Conservation (phyloP, 1,139 yeast species). For the Pichia inconspicua region DNA sequence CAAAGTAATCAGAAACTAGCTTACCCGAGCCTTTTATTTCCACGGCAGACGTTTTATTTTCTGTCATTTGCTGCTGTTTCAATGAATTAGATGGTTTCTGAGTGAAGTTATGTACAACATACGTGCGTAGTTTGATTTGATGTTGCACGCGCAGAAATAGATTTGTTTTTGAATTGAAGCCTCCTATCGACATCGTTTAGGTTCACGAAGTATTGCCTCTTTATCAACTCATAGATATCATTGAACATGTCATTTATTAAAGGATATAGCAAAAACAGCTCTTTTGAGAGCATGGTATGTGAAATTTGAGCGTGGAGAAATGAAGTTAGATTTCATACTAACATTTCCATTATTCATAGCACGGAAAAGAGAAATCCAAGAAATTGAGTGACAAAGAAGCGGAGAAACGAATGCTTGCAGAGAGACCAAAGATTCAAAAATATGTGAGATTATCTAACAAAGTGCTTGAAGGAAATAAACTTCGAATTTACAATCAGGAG, state of each 20-base stretch:
- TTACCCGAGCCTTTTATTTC: conserved; percentile 74
- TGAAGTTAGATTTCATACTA: not conserved
- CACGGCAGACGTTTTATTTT: conserved; percentile 22
- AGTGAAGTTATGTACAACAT: not conserved
- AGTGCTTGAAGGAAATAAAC: conserved; percentile 35
- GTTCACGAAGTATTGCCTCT: no score
- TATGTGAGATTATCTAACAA: conserved; percentile 43
- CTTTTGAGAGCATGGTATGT: conserved; percentile 13
- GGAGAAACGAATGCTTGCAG: conserved; percentile 46
- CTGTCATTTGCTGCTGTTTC: not conserved
- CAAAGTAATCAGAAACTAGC: conserved; percentile 76
- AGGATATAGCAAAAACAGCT: conserved; percentile 12
- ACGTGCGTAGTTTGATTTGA: no score
- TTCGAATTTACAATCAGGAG: conserved; percentile 30
- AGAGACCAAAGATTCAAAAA: conserved; percentile 42
- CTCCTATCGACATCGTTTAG: no score
- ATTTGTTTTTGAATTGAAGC: no score
- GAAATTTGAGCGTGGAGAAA: not conserved
- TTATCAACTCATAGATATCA: not conserved
- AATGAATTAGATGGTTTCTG: no score
- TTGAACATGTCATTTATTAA: conserved; percentile 14
- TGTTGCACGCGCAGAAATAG: no score
- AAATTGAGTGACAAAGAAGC: conserved; percentile 46
- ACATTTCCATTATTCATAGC: conserved; percentile 31
- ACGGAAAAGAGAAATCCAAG: conserved; percentile 59